Percentiles rank a stretch among this genome's conserved stretches.
These are phyloP conservation scores for Corrigiola litoralis DNA, from an alignment of 179 eudicot species.

Conservation along the genomic window DNA sequence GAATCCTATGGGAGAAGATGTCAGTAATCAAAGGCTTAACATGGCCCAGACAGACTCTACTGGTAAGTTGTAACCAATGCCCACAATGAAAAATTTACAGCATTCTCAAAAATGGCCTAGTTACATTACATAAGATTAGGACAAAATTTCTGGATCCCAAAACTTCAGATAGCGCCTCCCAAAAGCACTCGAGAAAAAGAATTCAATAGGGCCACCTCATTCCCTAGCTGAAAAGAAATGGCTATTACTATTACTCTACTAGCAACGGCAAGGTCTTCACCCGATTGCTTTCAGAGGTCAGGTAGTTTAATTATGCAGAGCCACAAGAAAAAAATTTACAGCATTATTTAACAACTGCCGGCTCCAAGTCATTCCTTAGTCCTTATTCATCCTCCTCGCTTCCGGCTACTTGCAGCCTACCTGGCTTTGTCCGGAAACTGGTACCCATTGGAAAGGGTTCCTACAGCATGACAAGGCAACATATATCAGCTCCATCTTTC, in stretches of 20 bases:
- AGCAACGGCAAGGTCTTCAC: slow-evolving; percentile 21
- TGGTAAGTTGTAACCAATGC: slow-evolving; percentile 26
- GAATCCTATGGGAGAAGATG: slow-evolving; percentile 21
- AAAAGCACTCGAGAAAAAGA: slow-evolving; percentile 16
- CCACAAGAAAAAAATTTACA: slow-evolving; percentile 14
- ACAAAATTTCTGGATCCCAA: slow-evolving; percentile 29
- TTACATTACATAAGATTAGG: slow-evolving; percentile 33
- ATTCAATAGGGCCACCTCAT: slow-evolving; percentile 23
- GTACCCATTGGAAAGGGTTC: slow-evolving; percentile 64
- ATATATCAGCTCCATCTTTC: not conserved
- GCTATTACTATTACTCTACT: slow-evolving; percentile 19
- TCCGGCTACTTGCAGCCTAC: slow-evolving; percentile 27
- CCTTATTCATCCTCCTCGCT: slow-evolving; percentile 32
- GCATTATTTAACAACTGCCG: slow-evolving; percentile 6
- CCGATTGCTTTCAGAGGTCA: slow-evolving; percentile 15
- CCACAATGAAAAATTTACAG: slow-evolving; percentile 33
- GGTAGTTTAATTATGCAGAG: slow-evolving; percentile 14
- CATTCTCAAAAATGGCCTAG: slow-evolving; percentile 35
- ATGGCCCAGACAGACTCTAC: slow-evolving; percentile 25
- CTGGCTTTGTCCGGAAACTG: slow-evolving; percentile 38
- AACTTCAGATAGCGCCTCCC: slow-evolving; percentile 19
- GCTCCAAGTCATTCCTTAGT: not conserved
- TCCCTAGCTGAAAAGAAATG: slow-evolving; percentile 24
- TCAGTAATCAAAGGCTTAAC: slow-evolving; percentile 15
- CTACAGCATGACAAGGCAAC: slow-evolving; percentile 18